These are phyloP conservation scores for Populus hybrid DNA, from an alignment of 441 rosid species.

Conservation along the genomic window DNA sequence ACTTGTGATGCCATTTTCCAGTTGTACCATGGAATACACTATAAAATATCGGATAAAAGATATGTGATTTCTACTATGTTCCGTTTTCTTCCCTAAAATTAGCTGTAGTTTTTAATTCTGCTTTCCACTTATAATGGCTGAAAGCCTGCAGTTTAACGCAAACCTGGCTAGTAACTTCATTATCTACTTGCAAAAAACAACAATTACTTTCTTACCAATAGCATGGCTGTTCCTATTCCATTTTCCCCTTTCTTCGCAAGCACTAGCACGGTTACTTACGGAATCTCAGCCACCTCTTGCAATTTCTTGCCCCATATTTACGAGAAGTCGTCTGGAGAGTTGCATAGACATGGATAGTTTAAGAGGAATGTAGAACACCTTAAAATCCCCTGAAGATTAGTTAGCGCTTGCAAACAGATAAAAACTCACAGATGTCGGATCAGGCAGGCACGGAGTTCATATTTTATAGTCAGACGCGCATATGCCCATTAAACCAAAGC, in stretches of 20 bases:
- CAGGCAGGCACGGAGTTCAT: background rate
- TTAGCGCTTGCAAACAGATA: background rate
- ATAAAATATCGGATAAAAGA: background rate
- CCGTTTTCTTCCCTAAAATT: background rate
- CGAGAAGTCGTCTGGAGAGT: background rate
- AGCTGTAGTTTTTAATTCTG: background rate
- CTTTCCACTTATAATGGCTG: background rate
- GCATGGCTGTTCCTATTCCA: background rate
- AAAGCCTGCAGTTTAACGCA: background rate
- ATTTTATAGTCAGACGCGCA: background rate
- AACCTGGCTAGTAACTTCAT: background rate
- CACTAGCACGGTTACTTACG: too few species aligned
- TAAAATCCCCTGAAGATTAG: background rate
- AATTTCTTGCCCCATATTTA: too few species aligned
- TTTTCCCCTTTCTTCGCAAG: too few species aligned
- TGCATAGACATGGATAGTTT: background rate
- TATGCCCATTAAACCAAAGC: background rate
- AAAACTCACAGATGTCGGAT: background rate
- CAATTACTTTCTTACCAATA: background rate
- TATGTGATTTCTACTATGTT: background rate
- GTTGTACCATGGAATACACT: background rate
- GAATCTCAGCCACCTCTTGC: too few species aligned
- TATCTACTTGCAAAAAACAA: background rate
- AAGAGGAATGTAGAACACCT: background rate
- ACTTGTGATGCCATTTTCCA: background rate